phyloP scores from a whole-genome alignment of 352 stramenopile species.

The Hyaloperonospora brassicae region DNA sequence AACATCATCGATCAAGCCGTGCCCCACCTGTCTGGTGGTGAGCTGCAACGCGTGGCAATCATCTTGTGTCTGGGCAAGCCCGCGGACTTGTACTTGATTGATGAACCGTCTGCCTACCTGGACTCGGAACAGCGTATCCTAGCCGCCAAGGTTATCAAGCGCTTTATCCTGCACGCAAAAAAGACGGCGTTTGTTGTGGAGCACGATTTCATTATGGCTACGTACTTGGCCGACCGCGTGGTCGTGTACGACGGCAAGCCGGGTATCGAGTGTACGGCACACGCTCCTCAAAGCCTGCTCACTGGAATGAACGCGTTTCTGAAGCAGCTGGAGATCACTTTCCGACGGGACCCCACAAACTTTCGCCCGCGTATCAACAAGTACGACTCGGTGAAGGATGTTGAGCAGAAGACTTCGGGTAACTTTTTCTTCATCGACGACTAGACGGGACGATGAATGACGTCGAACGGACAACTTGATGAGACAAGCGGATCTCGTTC shows the following conservation, averaged over 20 bases:
- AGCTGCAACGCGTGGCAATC: constrained; percentile 98
- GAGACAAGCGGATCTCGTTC: constrained; percentile 3
- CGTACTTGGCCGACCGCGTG: constrained; percentile 96
- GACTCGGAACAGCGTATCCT: constrained; percentile 99
- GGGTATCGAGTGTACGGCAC: constrained; percentile 96
- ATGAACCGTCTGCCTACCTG: constrained; percentile 98
- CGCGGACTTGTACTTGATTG: constrained; percentile 99
- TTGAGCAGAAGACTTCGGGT: constrained; percentile 94
- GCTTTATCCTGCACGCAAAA: constrained; percentile 99
- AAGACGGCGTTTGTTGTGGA: constrained; percentile 99
- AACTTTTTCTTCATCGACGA: constrained; percentile 99
- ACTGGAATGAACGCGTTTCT: constrained; percentile 99
- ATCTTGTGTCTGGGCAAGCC: constrained; percentile 96
- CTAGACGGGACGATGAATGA: constrained; percentile 34
- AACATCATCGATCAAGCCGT: constrained; percentile 98
- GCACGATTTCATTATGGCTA: constrained; percentile 99
- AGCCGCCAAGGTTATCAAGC: constrained; percentile 99
- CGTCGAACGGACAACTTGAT: constrained; percentile 8
- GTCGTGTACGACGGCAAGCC: constrained; percentile 94
- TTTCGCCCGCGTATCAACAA: constrained; percentile 97
- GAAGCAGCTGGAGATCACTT: constrained; percentile 98
- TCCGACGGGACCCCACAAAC: constrained; percentile 98
- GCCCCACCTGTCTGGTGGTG: constrained; percentile 96
- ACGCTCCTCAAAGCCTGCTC: constrained; percentile 91
- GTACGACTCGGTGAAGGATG: constrained; percentile 94